Percentiles rank a stretch among this genome's conserved stretches.
phyloP scores from a whole-genome alignment of 495 filamentous ascomycete genomes.

The Halenospora varia region DNA sequence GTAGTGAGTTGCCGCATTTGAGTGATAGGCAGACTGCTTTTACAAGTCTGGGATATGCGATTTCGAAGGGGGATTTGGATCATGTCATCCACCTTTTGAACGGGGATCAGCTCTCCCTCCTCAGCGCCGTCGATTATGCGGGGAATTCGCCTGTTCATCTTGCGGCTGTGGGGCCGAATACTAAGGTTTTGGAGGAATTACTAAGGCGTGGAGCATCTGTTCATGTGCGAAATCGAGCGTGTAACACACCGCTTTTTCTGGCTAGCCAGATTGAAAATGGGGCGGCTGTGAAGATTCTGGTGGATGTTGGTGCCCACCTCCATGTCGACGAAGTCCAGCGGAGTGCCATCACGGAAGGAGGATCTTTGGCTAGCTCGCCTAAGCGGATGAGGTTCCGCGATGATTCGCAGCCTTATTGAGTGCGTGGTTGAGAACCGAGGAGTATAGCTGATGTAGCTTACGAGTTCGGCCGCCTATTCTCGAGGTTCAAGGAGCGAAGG shows the following conservation, averaged over 20 bases:
- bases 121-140: slow-evolving; percentile 67
- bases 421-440: too few species aligned
- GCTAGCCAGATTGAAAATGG: slow-evolving; percentile 51
- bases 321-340: slow-evolving; percentile 54
- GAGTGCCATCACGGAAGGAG: not conserved
- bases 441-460: too few species aligned
- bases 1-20: slow-evolving; percentile 41
- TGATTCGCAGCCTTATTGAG: not conserved
- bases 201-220: slow-evolving; percentile 79
- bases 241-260: slow-evolving; percentile 78
- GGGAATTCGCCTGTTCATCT: slow-evolving; percentile 80
- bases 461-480: too few species aligned
- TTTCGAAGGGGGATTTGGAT: slow-evolving; percentile 65
- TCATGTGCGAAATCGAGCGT: slow-evolving; percentile 74
- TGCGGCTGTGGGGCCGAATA: slow-evolving; percentile 38
- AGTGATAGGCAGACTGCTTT: slow-evolving; percentile 48
- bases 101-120: slow-evolving; percentile 58
- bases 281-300: slow-evolving; percentile 62
- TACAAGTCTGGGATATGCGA: slow-evolving; percentile 76
- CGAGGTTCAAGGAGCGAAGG: too few species aligned
- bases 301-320: slow-evolving; percentile 66
- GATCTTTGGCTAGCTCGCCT: not conserved
- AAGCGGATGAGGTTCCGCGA: not conserved
- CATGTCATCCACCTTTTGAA: slow-evolving; percentile 63
- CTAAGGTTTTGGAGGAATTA: slow-evolving; percentile 64